Conservation (phyloP, 495 filamentous ascomycete species). For the Glonium stellatum region DNA sequence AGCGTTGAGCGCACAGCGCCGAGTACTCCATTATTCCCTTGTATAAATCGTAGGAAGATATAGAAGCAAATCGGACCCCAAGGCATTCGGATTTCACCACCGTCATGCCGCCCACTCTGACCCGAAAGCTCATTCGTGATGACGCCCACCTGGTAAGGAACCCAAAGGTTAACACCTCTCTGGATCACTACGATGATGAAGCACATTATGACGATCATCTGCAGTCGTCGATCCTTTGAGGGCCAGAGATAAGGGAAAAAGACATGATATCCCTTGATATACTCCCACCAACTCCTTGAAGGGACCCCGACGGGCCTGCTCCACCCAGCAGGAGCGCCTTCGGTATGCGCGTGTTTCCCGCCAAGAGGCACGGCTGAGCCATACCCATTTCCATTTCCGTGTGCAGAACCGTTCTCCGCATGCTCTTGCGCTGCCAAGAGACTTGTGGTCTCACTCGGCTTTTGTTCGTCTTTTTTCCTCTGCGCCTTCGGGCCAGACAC, state of each 20-base stretch:
- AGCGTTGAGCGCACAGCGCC: slow-evolving; percentile 72
- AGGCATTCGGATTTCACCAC: slow-evolving; percentile 43
- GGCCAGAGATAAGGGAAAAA: slow-evolving; percentile 97
- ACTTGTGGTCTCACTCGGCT: slow-evolving; percentile 46
- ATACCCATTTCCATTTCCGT: slow-evolving; percentile 43
- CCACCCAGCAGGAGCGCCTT: slow-evolving; percentile 48
- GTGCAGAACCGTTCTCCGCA: slow-evolving; percentile 44
- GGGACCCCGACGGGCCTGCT: slow-evolving; percentile 58
- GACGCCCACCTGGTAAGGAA: slow-evolving; percentile 65
- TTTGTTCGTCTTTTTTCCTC: slow-evolving; percentile 33
- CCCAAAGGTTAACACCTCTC: slow-evolving; percentile 70
- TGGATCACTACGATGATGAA: slow-evolving; percentile 69
- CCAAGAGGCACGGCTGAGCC: slow-evolving; percentile 41
- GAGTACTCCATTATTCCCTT: slow-evolving; percentile 79
- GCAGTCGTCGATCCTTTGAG: slow-evolving; percentile 60
- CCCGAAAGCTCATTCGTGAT: slow-evolving; percentile 63
- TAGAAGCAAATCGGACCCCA: slow-evolving; percentile 70
- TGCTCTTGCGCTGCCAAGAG: slow-evolving; percentile 38
- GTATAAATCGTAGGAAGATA: slow-evolving; percentile 74
- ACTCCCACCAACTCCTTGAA: slow-evolving; percentile 80
- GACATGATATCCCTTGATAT: slow-evolving; percentile 74
- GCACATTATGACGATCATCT: slow-evolving; percentile 71
- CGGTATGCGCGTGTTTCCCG: slow-evolving; percentile 35
- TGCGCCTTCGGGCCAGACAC: slow-evolving; percentile 34
- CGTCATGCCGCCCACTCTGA: slow-evolving; percentile 36